Base-by-base conservation (phyloP, 2,329 filamentous ascomycete genomes). In the Phaeosphaeria sp. region DNA sequence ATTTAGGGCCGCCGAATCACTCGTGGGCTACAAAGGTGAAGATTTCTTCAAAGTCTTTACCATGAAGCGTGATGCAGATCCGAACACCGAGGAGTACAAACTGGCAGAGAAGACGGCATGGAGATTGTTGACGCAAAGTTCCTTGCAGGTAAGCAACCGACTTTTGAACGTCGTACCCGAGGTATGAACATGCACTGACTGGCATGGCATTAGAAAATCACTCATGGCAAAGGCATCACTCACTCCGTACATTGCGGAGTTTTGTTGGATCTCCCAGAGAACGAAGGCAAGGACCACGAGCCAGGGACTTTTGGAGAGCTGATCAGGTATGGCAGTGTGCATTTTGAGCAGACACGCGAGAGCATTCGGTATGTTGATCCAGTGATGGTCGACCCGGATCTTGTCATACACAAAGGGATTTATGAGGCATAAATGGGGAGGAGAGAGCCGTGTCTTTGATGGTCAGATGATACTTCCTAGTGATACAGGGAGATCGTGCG, bases 281-380 rank as follows among this genome's bases (percentile, higher is more conserved):
- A 78, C 47, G 59, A 69, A 36, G 68, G 66, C 9, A 73, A 66
- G 21, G 73, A 78, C 51, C 60, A 61, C 21, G 68, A 56, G 13
- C 61, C 67, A 2, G 76, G 72, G 2, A 76, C 77, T 0, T 78
- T 78, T 66, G 75, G 71, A 1, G 77, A 76, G 53, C 58, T 76
- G 49, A 56, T 80, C 24, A 59, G 77, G 25, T 77, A 74, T 43
- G 77, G 74, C 0, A 74, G 74, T 39, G 60, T 76, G 1, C 67
- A 76, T 57, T 68, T 77, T 27, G 69, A 74, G 43, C 76, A 79
- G 63, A 74, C 61, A 13, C 66, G 77, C 25, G 74, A 74, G 30
- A 49, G 47, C 1, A 66, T 73, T 43, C 54, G 53, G 17, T 71
- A 66, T 47, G 57, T 71, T 9, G 57, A 70, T 15, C 58, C 66